These are phyloP conservation scores for Dissophora globulifera DNA, from an alignment of 192 early-diverging fungal genomes.

Conservation along the genomic window DNA sequence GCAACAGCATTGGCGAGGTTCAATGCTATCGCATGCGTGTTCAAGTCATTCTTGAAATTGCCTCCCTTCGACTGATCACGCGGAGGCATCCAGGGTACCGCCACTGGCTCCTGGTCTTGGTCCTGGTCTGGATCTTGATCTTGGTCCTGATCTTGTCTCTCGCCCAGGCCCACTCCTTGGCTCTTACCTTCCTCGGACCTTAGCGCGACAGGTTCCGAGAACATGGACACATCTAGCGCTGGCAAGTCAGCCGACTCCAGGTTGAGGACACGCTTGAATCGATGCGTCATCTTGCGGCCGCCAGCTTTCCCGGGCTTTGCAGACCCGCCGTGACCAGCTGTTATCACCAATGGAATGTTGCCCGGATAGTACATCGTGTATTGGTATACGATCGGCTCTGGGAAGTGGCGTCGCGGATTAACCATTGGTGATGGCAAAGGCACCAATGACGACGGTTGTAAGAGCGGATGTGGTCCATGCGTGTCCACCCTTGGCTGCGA, in stretches of 20 bases:
- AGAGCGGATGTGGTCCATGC: too few species aligned
- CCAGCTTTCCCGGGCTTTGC: slow-evolving; percentile 3
- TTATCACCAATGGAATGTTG: slow-evolving; percentile 39
- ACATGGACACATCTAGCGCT: slow-evolving; percentile 9
- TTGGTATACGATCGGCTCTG: slow-evolving; percentile 41
- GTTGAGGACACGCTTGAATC: slow-evolving; percentile 18
- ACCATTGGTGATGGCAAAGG: background rate
- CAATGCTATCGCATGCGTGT: slow-evolving; percentile 33
- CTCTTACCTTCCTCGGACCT: background rate
- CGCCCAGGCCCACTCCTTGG: too few species aligned
- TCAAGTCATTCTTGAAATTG: slow-evolving; percentile 38
- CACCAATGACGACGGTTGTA: background rate
- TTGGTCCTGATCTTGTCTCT: background rate
- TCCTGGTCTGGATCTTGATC: background rate
- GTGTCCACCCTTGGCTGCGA: too few species aligned
- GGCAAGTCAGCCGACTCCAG: background rate
- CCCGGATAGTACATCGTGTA: slow-evolving; percentile 47
- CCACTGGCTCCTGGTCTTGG: background rate
- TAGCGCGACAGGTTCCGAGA: slow-evolving; percentile 24
- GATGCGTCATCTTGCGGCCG: slow-evolving; percentile 18
- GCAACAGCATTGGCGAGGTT: slow-evolving; percentile 40
- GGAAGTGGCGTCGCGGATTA: slow-evolving; percentile 3
- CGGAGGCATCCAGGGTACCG: slow-evolving; percentile 33
- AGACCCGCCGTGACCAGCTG: slow-evolving; percentile 38
- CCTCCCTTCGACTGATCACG: slow-evolving; percentile 30